Evolutionary conservation across 163 green algal genomes (phyloP).

Genomic region (Coccomyxa subellipsoidea): DNA sequence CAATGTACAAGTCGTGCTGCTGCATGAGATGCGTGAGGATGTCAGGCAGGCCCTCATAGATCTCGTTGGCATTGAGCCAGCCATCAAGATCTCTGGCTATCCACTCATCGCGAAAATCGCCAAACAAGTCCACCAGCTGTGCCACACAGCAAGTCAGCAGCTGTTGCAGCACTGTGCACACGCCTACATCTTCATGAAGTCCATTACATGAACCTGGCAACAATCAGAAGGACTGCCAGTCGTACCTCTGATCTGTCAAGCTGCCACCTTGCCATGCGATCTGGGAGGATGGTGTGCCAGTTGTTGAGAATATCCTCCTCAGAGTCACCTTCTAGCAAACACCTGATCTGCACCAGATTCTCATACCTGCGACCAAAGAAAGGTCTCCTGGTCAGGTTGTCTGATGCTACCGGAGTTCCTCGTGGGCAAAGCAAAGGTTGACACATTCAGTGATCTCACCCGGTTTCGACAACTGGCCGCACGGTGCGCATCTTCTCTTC

Average conservation of each 20-base stretch:
- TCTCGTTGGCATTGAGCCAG: conserved; percentile 92
- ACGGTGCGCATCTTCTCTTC: conserved; percentile 83
- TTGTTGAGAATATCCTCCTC: conserved; percentile 72
- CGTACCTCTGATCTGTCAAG: conserved; percentile 66
- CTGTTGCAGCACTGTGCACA: neutral
- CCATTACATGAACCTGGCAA: neutral
- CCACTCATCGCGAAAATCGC: conserved; percentile 87
- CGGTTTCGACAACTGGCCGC: conserved; percentile 95
- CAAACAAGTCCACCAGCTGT: conserved; percentile 90
- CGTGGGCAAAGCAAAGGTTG: no score
- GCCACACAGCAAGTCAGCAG: neutral
- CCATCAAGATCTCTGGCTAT: conserved; percentile 81
- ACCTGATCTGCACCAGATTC: conserved; percentile 91
- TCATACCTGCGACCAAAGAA: conserved; percentile 74
- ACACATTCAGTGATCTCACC: no score
- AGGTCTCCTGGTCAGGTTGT: no score
- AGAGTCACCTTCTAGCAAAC: conserved; percentile 73
- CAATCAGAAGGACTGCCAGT: neutral
- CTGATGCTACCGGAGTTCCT: no score
- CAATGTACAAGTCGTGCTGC: conserved; percentile 80
- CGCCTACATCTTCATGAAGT: neutral
- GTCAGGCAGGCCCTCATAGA: conserved; percentile 80
- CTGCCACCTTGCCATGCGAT: conserved; percentile 78
- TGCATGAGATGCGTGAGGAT: conserved; percentile 56
- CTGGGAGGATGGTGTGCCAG: conserved; percentile 73